Evolutionary conservation across 2,329 filamentous ascomycete species (phyloP), one percentile per base, ranked within the genome.

Genomic region (Pseudogymnoascus sp.): DNA sequence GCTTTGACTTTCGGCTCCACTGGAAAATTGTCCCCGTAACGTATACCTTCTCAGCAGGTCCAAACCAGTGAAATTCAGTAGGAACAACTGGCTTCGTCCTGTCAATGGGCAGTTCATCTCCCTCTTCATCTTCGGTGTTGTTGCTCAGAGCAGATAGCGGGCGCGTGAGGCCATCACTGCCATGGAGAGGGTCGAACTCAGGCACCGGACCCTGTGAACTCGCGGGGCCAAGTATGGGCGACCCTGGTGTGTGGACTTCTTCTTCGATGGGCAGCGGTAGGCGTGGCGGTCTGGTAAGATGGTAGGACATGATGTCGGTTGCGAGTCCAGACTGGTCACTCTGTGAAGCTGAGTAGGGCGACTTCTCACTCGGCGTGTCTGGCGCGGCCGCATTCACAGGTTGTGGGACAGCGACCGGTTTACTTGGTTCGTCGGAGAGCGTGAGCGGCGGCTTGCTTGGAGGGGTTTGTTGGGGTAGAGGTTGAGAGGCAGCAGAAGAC

Each of bases 1-100:
- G 80, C 69, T 89, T 86, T 74, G 93, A 96, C 77, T 97, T 97
- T 74, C 89, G 88, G 77, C 96, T 92, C 95, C 95, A 99, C 74
- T 93, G 90, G 70, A 96, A 96, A 73, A 97, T 97, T 18, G 95
- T 97, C 68, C 93, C 93, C 0, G 95, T 99, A 54, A 99, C 92
- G 75, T 96, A 99, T 67, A 97, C 86, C 76, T 93, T 96, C 64
- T 96, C 90, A 64, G 90, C 93, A 62, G 86, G 86, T 7, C 85
- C 83, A 68, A 83, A 84, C 95, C 95, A 99, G 76, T 96, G 90
- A 64, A 99, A 86, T 64, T 84, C 79, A 1, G 91, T 96, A 1
- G 91, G 90, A 45, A 97, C 90, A 6, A 90, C 90, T 40, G 89
- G 88, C 66, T 87, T 84, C 16, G 86, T 86, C 75, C 88, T 89